A percentile compares a stretch with the other conserved stretches of the same genome.
Evolutionary conservation across 2,329 filamentous ascomycete genomes (phyloP).

Genomic region (Hirsutella minnesotensis): DNA sequence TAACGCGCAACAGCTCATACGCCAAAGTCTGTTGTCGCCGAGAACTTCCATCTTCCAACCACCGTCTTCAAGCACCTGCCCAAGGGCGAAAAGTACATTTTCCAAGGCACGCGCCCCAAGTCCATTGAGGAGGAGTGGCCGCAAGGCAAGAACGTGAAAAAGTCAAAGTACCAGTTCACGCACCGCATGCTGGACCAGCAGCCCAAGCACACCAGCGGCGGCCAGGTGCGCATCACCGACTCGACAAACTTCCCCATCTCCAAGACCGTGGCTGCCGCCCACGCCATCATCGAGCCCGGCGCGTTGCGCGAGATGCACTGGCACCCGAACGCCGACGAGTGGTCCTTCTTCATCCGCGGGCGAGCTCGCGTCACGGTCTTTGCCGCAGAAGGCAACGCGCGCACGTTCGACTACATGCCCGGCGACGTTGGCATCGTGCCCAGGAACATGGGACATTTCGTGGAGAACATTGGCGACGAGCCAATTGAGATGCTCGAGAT

Average conservation of each 20-base stretch:
- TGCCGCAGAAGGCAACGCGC: conserved; percentile 52
- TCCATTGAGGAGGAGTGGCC: conserved; percentile 55
- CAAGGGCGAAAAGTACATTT: conserved; percentile 62
- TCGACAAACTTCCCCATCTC: conserved; percentile 66
- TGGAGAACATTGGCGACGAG: conserved; percentile 71
- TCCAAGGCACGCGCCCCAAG: conserved; percentile 54
- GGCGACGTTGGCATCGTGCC: conserved; percentile 72
- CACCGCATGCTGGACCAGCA: conserved; percentile 61
- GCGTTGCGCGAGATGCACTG: conserved; percentile 73
- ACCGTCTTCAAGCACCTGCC: conserved; percentile 61
- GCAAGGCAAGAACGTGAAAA: conserved; percentile 46
- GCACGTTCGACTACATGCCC: conserved; percentile 64
- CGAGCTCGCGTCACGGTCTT: conserved; percentile 66
- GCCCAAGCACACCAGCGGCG: conserved; percentile 54
- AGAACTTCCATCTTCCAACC: conserved; percentile 64
- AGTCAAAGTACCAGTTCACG: conserved; percentile 57
- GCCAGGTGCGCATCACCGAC: conserved; percentile 62
- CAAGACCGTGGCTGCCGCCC: conserved; percentile 59
- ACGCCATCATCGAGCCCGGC: conserved; percentile 59
- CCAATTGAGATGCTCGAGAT: conserved; percentile 67
- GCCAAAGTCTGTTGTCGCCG: conserved; percentile 56
- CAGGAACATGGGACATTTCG: conserved; percentile 67
- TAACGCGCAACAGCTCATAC: conserved; percentile 41
- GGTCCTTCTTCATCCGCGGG: conserved; percentile 67
- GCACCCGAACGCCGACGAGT: conserved; percentile 71